These are phyloP conservation scores for Penicillium steckii DNA, from an alignment of 495 filamentous ascomycete species.

Conservation along the genomic window DNA sequence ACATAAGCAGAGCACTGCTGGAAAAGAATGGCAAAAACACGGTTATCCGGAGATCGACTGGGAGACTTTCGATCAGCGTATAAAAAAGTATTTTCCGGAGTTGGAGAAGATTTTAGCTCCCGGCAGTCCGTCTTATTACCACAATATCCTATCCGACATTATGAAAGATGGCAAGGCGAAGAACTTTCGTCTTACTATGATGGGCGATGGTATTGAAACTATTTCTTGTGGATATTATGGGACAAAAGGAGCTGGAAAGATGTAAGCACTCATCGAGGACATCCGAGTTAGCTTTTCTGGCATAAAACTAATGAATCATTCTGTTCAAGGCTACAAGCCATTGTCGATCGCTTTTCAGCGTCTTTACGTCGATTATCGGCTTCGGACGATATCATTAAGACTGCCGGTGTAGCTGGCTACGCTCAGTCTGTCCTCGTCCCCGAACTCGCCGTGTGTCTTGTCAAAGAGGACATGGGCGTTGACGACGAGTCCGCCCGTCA, in stretches of 20 bases:
- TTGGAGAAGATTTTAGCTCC: conserved; percentile 61
- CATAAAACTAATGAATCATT: conserved; percentile 2
- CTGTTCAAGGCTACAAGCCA: conserved; percentile 52
- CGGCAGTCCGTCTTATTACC: conserved; percentile 57
- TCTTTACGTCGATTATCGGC: conserved; percentile 62
- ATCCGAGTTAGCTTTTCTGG: not conserved
- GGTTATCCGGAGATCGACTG: conserved; percentile 83
- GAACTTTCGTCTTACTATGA: conserved; percentile 52
- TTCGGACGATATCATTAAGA: conserved; percentile 66
- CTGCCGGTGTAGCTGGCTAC: conserved; percentile 68
- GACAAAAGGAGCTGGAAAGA: conserved; percentile 64
- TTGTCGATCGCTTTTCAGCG: conserved; percentile 60
- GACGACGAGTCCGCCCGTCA: conserved; percentile 60
- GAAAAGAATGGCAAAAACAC: conserved; percentile 56
- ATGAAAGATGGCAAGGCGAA: conserved; percentile 61
- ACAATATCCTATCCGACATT: conserved; percentile 55
- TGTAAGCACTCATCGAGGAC: conserved; percentile 40
- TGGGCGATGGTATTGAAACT: conserved; percentile 35
- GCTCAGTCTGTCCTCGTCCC: conserved; percentile 86
- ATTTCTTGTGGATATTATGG: conserved; percentile 85
- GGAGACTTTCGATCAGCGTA: conserved; percentile 61
- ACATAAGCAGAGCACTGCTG: conserved; percentile 61
- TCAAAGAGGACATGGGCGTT: conserved; percentile 84
- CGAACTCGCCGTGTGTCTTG: conserved; percentile 72
- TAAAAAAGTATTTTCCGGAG: conserved; percentile 52